Percentiles rank a stretch among this genome's conserved stretches.
These are phyloP conservation scores for Eucalyptus pumila DNA, from an alignment of 345 rosid species.

Conservation along the genomic window DNA sequence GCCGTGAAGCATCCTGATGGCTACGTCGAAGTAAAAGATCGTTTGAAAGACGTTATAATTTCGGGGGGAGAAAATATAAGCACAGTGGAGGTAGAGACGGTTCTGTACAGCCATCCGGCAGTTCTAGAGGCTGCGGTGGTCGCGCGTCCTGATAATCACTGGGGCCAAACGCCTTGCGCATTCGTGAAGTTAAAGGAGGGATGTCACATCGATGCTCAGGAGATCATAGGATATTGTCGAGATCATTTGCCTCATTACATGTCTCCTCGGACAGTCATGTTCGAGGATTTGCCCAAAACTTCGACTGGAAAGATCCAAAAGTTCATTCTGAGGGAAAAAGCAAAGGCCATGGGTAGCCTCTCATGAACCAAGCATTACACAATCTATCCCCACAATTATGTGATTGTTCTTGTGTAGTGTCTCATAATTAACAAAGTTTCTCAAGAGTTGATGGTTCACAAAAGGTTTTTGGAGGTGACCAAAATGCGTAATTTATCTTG, in stretches of 20 bases:
- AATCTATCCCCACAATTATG: not conserved
- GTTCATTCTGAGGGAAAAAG: constrained; percentile 47
- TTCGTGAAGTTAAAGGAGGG: constrained; percentile 65
- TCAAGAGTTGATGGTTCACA: not conserved
- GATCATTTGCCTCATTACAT: constrained; percentile 57
- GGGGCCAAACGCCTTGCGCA: constrained; percentile 91
- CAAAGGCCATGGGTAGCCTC: constrained; percentile 24
- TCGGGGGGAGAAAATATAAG: constrained; percentile 85
- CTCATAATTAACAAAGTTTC: not conserved
- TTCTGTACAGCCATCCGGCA: constrained; percentile 45
- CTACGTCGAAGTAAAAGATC: constrained; percentile 68
- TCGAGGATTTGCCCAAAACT: constrained; percentile 59
- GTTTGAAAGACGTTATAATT: constrained; percentile 60
- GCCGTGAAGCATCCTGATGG: constrained; percentile 67
- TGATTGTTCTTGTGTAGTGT: not conserved
- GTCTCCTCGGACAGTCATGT: constrained; percentile 63
- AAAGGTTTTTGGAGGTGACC: not conserved
- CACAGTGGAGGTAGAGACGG: constrained; percentile 50
- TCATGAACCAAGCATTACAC: not conserved
- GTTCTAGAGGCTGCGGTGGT: constrained; percentile 76
- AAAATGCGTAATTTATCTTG: not conserved
- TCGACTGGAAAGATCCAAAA: constrained; percentile 74
- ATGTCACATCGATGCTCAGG: constrained; percentile 10
- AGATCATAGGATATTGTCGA: constrained; percentile 46
- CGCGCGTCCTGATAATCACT: constrained; percentile 53